Base-by-base conservation (phyloP, 2,329 filamentous ascomycete species). In the Alternaria triticimaculans region DNA sequence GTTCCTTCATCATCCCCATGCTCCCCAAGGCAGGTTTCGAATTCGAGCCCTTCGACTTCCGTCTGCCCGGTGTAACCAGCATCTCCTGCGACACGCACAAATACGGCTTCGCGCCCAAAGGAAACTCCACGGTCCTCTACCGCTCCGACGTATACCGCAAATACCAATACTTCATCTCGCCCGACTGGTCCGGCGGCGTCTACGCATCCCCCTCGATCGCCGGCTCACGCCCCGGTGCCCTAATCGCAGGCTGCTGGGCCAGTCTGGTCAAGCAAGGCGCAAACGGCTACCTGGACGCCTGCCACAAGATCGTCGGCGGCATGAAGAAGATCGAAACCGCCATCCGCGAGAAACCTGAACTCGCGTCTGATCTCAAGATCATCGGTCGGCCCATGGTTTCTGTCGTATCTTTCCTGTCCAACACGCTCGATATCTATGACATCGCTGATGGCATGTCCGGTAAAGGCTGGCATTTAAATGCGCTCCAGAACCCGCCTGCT, bases 71-170 rank as follows among this genome's bases (percentile, higher is more conserved):
- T 72, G 96, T 99, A 41, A 97, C 95, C 4, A 95, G 91, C 80
- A 98, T 99, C 80, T 94, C 90, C 70, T 96, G 94, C 80, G 96
- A 99, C 80, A 99, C 96, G 3, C 96, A 99, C 87, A 99, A 99
- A 81, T 99, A 99, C 79, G 96, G 96, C 41, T 99, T 99, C 78
- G 96, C 96, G 1, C 96, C 96, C 57, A 99, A 99, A 84, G 96
- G 96, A 71, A 99, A 97, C 86, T 96, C 92, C 56, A 96, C 94
- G 2, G 87, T 97, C 14, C 86, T 99, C 45, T 99, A 99, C 86
- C 93, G 96, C 72, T 92, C 89, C 49, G 87, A 90, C 33, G 83
- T 87, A 50, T 87, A 96, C 69, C 89, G 96, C 71, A 89, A 89
- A 61, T 95, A 97, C 81, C 96, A 99, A 82, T 99, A 99, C 86